Percentiles rank a stretch among this genome's conserved stretches.
Evolutionary conservation across 78 protist species (phyloP).

Genomic region (Dictyostelium brefeldianum): DNA sequence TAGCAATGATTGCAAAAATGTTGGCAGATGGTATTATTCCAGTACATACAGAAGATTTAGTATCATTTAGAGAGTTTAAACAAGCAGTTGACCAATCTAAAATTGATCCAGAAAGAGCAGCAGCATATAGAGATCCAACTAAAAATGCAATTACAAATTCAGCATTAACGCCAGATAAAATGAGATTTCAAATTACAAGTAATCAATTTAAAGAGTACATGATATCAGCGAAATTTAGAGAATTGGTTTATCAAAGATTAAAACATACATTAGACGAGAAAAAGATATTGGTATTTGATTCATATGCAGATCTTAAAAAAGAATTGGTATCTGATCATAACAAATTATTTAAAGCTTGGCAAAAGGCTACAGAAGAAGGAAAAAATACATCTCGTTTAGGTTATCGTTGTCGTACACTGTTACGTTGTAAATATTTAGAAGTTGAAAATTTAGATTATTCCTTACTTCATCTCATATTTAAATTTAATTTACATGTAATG

Average conservation of each 20-base stretch:
- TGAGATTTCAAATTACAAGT: background rate
- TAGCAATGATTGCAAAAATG: constrained; percentile 52
- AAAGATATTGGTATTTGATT: background rate
- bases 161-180: background rate
- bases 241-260: background rate
- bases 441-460: background rate
- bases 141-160: background rate
- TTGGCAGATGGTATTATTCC: background rate
- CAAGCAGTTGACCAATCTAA: background rate
- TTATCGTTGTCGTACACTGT: background rate
- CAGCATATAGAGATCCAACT: too few relatives aligned
- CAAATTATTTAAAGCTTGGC: background rate
- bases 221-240: background rate
- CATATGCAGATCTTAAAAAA: background rate
- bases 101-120: too few relatives aligned
- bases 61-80: background rate
- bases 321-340: background rate
- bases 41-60: background rate
- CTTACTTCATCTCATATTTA: background rate
- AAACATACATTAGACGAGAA: background rate
- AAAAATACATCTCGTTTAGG: background rate
- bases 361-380: background rate
- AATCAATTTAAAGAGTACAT: background rate
- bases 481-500: background rate
- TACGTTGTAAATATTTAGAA: background rate